These are phyloP conservation scores for Cyphellophora europaea DNA, from an alignment of 2,329 filamentous ascomycete species.

Conservation along the genomic window DNA sequence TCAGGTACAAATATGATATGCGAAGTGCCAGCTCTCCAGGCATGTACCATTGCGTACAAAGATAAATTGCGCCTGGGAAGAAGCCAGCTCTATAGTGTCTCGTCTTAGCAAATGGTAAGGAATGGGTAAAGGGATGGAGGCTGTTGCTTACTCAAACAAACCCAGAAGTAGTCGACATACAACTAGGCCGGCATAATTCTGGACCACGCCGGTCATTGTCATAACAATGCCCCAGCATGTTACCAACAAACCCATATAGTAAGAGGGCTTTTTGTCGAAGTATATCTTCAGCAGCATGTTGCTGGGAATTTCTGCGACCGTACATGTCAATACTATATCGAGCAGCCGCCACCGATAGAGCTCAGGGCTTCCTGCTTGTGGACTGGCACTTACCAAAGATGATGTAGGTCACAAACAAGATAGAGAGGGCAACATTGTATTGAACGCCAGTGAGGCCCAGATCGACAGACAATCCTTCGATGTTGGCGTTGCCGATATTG, in stretches of 20 bases:
- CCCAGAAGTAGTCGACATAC: slow-evolving; percentile 37
- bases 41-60: slow-evolving; percentile 36
- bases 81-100: slow-evolving; percentile 22
- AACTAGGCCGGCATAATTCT: slow-evolving; percentile 36
- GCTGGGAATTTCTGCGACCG: slow-evolving; percentile 44
- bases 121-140: neutral
- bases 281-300: slow-evolving; percentile 50
- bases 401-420: slow-evolving; percentile 2
- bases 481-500: slow-evolving; percentile 52
- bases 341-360: too few relatives aligned
- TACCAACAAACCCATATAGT: slow-evolving; percentile 14
- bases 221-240: slow-evolving; percentile 38
- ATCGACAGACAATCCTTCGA: slow-evolving; percentile 32
- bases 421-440: slow-evolving; percentile 19
- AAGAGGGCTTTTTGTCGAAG: slow-evolving; percentile 4
- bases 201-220: slow-evolving; percentile 39
- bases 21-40: slow-evolving; percentile 31
- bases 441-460: slow-evolving; percentile 32
- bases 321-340: neutral
- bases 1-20: slow-evolving; percentile 33
- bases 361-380: too few relatives aligned
- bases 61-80: slow-evolving; percentile 32
- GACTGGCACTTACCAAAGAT: too few relatives aligned
- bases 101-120: neutral
- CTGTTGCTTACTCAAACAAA: too few relatives aligned